Conservation (phyloP, 306 rosid species). For the Vigna mungo region DNA sequence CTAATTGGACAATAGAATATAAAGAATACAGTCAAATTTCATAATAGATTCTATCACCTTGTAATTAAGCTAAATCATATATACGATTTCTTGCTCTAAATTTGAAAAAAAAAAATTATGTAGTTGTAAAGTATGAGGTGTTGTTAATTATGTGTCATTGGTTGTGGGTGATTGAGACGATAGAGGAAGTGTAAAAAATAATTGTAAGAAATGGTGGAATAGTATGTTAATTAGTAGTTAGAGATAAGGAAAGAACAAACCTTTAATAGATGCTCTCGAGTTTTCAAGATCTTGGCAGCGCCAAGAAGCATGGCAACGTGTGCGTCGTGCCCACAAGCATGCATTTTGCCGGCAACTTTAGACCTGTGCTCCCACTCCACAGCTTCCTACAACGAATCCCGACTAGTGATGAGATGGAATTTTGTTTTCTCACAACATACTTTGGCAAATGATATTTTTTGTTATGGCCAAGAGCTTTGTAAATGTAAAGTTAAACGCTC, state of each 20-base stretch:
- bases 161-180: neutral
- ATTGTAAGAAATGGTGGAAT: neutral
- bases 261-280: constrained; percentile 86
- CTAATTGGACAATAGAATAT: neutral
- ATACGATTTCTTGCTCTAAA: neutral
- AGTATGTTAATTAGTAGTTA: neutral
- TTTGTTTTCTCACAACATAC: neutral
- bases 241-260: constrained; percentile 39
- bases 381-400: constrained; percentile 60
- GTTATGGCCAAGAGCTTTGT: too few relatives aligned
- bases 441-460: neutral
- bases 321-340: constrained; percentile 99
- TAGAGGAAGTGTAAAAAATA: neutral
- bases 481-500: too few relatives aligned
- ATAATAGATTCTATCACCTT: neutral
- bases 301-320: constrained; percentile 97
- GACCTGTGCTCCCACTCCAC: constrained; percentile 92
- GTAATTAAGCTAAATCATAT: neutral
- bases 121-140: neutral
- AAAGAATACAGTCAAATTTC: neutral
- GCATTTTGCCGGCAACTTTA: constrained; percentile 95
- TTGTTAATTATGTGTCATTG: neutral
- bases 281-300: constrained; percentile 91
- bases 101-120: neutral
- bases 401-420: neutral